Conservation (phyloP, 2,329 filamentous ascomycete genomes). For the Ascochyta lentis region DNA sequence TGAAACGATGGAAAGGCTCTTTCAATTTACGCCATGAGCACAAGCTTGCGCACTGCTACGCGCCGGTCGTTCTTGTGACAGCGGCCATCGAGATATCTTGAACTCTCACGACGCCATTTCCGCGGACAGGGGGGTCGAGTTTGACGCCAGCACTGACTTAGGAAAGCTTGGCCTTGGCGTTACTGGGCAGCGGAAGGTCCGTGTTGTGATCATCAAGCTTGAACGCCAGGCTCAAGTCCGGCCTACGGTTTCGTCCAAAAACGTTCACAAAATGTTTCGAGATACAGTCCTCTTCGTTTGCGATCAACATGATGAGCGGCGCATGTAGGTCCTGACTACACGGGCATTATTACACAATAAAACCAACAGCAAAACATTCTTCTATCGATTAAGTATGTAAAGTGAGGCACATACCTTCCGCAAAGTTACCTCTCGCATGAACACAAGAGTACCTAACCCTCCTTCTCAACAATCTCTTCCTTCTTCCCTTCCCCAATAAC, state of each 20-base stretch:
- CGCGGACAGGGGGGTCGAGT: constrained; percentile 8
- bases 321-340: no score
- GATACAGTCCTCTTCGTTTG: no score
- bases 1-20: not conserved
- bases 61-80: constrained; percentile 13
- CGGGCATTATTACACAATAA: no score
- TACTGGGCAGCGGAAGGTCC: not conserved
- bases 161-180: constrained; percentile 7
- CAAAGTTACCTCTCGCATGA: not conserved
- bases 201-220: not conserved
- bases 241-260: no score
- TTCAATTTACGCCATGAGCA: not conserved
- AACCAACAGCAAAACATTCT: not conserved
- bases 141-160: constrained; percentile 7
- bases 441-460: constrained; percentile 17
- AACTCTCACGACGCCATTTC: constrained; percentile 11
- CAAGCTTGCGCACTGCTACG: constrained; percentile 10
- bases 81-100: constrained; percentile 10
- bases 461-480: constrained; percentile 11
- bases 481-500: constrained; percentile 6
- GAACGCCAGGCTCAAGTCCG: no score
- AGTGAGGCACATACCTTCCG: not conserved
- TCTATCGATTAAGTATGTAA: not conserved
- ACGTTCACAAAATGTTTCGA: no score
- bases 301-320: no score